Evolutionary conservation across 257 asterid genomes (phyloP), one percentile per base, ranked within the genome.

Genomic region (Ophiorrhiza pumila): DNA sequence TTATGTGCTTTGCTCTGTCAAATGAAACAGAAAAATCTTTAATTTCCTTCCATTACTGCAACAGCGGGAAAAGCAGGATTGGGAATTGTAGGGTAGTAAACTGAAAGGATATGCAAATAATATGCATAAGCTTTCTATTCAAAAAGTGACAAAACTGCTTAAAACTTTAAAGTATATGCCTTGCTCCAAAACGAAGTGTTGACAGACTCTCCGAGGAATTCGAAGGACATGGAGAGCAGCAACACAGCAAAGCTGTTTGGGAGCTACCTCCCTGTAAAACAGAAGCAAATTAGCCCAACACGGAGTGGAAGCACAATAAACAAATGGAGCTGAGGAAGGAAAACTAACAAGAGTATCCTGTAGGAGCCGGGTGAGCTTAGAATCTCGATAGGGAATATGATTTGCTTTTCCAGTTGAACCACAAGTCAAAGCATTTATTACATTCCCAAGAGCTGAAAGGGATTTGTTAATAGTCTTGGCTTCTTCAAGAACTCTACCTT

Each of bases 401-500:
- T 76, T 87, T 62, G 83, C 78, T 83, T 67, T 88, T 76, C 91
- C 92, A 25, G 60, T 71, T 42, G 89, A 78, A 72, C 68, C 73
- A 57, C 83, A 59, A 45, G 96, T 88, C 81, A 91, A 72, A 41
- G 95, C 97, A 80, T 92, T 88, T 83, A 92, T 92, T 61, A 90
- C 97, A 43, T 92, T 92, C 68, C 97, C 97, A 43, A 92, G 93
- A 64, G 96, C 89, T 60, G 96, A 88, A 74, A 92, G 84, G 63
- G 97, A 92, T 79, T 85, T 90, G 79, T 92, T 92, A 80, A 92
- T 90, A 71, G 91, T 83, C 85, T 92, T 92, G 74, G 97, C 96
- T 85, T 92, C 97, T 79, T 92, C 97, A 46, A 92, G 96, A 79
- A 88, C 88, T 82, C 79, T 87, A 69, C 97, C 96, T 84, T 86